Conservation (phyloP, 2,329 filamentous ascomycete species). For the Fusarium phyllophilum region DNA sequence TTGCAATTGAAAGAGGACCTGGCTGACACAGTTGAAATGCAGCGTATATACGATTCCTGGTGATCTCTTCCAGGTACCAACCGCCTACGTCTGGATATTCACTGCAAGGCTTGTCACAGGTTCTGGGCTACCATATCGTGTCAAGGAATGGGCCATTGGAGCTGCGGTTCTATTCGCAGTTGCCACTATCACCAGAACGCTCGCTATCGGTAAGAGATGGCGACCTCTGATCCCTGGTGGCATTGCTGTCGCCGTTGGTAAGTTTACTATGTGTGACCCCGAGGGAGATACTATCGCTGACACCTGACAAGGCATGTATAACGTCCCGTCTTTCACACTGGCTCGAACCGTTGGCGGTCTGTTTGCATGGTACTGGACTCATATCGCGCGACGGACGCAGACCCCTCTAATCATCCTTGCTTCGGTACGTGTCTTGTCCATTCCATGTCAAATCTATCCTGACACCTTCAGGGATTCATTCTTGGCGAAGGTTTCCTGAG, state of each 20-base stretch:
- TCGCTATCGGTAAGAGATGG: slow-evolving; percentile 68
- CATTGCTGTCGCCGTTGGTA: slow-evolving; percentile 93
- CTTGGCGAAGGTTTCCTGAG: slow-evolving; percentile 92
- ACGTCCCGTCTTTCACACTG: slow-evolving; percentile 94
- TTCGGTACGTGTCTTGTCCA: slow-evolving; percentile 58
- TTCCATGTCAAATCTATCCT: neutral
- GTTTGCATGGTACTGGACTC: slow-evolving; percentile 80
- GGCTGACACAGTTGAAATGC: slow-evolving; percentile 10
- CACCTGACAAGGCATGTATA: slow-evolving; percentile 81
- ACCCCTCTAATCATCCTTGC: slow-evolving; percentile 91
- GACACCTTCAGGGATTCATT: slow-evolving; percentile 75
- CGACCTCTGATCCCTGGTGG: slow-evolving; percentile 85
- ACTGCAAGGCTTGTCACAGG: slow-evolving; percentile 94
- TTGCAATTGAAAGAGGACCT: neutral
- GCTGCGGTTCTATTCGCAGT: slow-evolving; percentile 79
- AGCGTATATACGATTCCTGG: slow-evolving; percentile 90
- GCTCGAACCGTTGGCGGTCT: slow-evolving; percentile 84
- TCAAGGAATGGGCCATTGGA: slow-evolving; percentile 79
- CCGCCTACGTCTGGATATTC: slow-evolving; percentile 97
- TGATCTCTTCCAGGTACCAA: slow-evolving; percentile 91
- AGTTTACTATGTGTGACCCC: slow-evolving; percentile 24
- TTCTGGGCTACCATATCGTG: slow-evolving; percentile 85
- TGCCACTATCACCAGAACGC: slow-evolving; percentile 77
- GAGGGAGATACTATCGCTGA: slow-evolving; percentile 16
- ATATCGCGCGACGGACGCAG: slow-evolving; percentile 62